phyloP scores from a whole-genome alignment of 148 eudicot genomes.

The Selenicereus undatus region DNA sequence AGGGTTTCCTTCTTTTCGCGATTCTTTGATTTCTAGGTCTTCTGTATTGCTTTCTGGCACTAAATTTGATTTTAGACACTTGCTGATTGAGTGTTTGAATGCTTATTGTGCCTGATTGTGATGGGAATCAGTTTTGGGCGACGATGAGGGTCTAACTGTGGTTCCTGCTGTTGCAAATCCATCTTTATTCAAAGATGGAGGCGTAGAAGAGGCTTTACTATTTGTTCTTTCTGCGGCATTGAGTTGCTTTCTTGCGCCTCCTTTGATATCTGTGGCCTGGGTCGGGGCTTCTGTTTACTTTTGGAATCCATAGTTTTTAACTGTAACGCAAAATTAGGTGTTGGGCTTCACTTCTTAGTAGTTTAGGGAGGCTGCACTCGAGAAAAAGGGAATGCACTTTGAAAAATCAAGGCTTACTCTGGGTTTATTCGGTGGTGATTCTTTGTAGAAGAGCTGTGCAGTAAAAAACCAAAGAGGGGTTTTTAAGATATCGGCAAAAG shows the following conservation, averaged over 20 bases:
- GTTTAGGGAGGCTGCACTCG: neutral
- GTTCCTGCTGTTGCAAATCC: slow-evolving; percentile 9
- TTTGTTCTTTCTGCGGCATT: neutral
- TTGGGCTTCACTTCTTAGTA: neutral
- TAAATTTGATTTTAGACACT: neutral
- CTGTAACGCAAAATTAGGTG: neutral
- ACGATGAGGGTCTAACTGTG: slow-evolving; percentile 24
- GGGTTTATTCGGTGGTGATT: neutral
- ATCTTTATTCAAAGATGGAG: slow-evolving; percentile 28
- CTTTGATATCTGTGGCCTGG: neutral
- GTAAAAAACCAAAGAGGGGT: neutral
- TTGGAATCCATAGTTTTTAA: slow-evolving; percentile 2
- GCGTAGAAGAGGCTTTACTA: slow-evolving; percentile 11
- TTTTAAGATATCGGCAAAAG: neutral
- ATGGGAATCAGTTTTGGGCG: neutral
- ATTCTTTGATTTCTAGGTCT: slow-evolving; percentile 19
- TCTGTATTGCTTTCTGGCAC: slow-evolving; percentile 8
- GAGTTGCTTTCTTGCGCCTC: slow-evolving; percentile 7
- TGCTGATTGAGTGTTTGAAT: neutral
- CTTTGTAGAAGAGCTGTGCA: neutral
- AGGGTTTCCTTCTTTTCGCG: slow-evolving; percentile 6
- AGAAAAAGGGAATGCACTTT: neutral
- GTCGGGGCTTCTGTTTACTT: neutral
- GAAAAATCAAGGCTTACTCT: neutral
- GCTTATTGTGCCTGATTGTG: neutral